Base-by-base conservation (phyloP, 2,329 filamentous ascomycete species). In the Zarea fungicola region DNA sequence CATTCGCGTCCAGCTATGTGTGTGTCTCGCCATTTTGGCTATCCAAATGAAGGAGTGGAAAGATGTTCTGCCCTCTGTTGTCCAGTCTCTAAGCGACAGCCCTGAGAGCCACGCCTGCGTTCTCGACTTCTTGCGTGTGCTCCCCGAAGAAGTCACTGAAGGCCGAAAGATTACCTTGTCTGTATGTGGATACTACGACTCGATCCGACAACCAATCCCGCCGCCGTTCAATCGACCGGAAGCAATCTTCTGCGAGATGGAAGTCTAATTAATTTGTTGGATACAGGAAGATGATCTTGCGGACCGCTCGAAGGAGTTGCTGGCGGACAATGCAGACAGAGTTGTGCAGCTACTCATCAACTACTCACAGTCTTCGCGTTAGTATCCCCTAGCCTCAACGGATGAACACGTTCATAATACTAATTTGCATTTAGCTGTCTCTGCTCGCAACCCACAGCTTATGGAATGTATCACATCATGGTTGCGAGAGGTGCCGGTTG, bases 101-200 rank as follows among this genome's bases (percentile, higher is more conserved):
- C 81, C 85, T 52, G 82, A 84, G 62, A 89, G 86, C 65, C 83
- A 93, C 60, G 83, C 90, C 56, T 93, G 87, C 67, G 87, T 97
- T 61, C 77, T 99, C 63, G 93, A 99, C 69, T 99, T 99, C 69
- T 78, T 99, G 57, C 90, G 89, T 68, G 91, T 99, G 61, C 83
- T 99, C 57, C 93, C 93, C 49, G 93, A 99, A 77, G 93, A 99
- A 79, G 93, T 99, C 64, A 97, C 89, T 60, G 92, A 99, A 78
- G 93, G 93, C 73, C 89, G 93, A 73, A 99, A 97, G 76, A 96
- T 99, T 79, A 96, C 90, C 78, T 80, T 99, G 73, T 91, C 89
- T 82, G 91, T 96, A 93, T 76, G 89, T 92, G 80, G 83, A 85
- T 75, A 76, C 74, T 75, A 67, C 59, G 71, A 62, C 19, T 37